phyloP scores from a whole-genome alignment of 176 grass and related monocot species.

The Musa beccarii region DNA sequence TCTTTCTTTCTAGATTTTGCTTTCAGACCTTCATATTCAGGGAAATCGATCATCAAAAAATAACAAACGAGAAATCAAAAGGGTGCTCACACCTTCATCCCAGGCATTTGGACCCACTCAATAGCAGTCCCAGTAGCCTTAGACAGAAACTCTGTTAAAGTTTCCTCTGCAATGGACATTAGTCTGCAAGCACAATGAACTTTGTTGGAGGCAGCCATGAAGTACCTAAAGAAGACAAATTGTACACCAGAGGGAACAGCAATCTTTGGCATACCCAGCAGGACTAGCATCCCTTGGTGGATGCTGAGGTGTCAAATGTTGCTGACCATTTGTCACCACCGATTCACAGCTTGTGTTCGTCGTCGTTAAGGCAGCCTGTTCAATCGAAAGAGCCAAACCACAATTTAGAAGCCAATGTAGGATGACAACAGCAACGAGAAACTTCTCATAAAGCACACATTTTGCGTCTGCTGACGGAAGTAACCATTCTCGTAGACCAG shows the following conservation, averaged over 20 bases:
- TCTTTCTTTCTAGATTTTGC: not conserved
- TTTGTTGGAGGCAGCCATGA: not conserved
- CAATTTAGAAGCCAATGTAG: not conserved
- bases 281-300: conserved; percentile 45
- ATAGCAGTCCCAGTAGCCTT: conserved; percentile 82
- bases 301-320: conserved; percentile 28
- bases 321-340: conserved; percentile 57
- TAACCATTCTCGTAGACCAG: conserved; percentile 61
- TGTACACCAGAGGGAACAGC: too few species aligned
- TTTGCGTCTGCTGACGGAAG: conserved; percentile 54
- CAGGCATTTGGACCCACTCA: conserved; percentile 83
- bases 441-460: conserved; percentile 16
- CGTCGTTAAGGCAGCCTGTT: conserved; percentile 45
- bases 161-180: conserved; percentile 68
- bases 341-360: conserved; percentile 73
- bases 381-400: not conserved
- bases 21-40: too few species aligned
- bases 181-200: conserved; percentile 28
- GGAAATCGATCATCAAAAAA: not conserved
- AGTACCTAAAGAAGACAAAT: not conserved
- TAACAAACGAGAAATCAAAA: not conserved
- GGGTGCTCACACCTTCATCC: conserved; percentile 55
- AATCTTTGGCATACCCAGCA: conserved; percentile 36
- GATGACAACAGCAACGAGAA: not conserved
- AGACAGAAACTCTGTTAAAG: conserved; percentile 69